phyloP scores from a whole-genome alignment of 345 rosid genomes.

The Raphanus sativus region DNA sequence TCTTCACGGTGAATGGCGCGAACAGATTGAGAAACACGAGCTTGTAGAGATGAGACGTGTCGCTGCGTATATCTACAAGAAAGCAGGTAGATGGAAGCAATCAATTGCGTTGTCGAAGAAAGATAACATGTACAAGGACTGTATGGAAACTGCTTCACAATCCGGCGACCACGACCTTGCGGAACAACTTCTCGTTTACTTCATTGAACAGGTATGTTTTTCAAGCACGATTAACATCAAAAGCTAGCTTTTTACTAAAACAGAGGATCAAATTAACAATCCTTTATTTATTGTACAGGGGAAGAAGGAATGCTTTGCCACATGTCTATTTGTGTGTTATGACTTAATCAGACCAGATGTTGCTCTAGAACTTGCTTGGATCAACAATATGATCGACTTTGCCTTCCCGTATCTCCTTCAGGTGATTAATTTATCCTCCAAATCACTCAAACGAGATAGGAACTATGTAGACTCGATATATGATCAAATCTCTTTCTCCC shows the following conservation, averaged over 20 bases:
- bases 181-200: slow-evolving; percentile 94
- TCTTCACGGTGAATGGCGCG: slow-evolving; percentile 18
- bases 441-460: neutral
- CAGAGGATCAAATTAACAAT: slow-evolving; percentile 2
- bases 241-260: neutral
- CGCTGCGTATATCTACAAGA: slow-evolving; percentile 97
- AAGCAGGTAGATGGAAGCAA: slow-evolving; percentile 99
- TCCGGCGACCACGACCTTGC: slow-evolving; percentile 98
- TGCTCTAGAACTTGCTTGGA: slow-evolving; percentile 92
- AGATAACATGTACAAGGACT: slow-evolving; percentile 90
- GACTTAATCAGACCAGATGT: slow-evolving; percentile 83
- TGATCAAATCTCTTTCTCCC: neutral
- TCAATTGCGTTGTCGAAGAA: slow-evolving; percentile 97
- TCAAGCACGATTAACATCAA: neutral
- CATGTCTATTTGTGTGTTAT: slow-evolving; percentile 94
- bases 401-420: slow-evolving; percentile 90
- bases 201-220: slow-evolving; percentile 83
- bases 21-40: slow-evolving; percentile 97
- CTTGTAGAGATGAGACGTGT: slow-evolving; percentile 98
- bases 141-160: slow-evolving; percentile 99
- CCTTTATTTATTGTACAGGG: slow-evolving; percentile 46
- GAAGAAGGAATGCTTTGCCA: slow-evolving; percentile 91
- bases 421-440: slow-evolving; percentile 43
- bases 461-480: neutral
- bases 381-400: slow-evolving; percentile 84